These are phyloP conservation scores for Obelidium mucronatum DNA, from an alignment of 192 early-diverging fungal genomes.

Conservation along the genomic window DNA sequence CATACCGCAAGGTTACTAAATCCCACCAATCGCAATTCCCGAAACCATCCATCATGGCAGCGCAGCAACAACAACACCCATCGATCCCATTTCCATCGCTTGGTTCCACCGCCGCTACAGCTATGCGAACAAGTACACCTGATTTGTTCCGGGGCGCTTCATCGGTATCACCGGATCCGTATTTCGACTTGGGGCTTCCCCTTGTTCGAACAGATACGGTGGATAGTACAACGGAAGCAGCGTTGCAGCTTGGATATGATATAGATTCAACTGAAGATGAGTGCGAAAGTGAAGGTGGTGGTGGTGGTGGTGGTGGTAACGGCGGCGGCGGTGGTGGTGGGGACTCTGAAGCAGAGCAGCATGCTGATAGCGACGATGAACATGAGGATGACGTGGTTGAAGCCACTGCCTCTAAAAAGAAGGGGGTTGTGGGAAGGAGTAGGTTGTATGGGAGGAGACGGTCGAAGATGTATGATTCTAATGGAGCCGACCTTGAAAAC, in stretches of 20 bases:
- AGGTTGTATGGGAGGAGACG: background rate
- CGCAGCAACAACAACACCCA: background rate
- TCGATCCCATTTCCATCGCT: background rate
- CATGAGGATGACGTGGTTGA: background rate
- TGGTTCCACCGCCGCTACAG: background rate
- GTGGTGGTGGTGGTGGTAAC: background rate
- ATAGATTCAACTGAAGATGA: background rate
- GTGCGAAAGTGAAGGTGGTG: background rate
- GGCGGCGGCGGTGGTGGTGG: background rate
- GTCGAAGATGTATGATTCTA: background rate
- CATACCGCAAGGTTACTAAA: background rate
- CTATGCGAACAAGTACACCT: background rate
- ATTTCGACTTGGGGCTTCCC: slow-evolving; percentile 25
- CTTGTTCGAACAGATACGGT: slow-evolving; percentile 19
- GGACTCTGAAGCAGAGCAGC: background rate
- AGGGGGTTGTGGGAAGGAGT: background rate
- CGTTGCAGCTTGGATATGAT: slow-evolving; percentile 22
- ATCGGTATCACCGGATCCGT: background rate
- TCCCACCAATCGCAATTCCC: background rate
- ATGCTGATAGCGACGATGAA: background rate
- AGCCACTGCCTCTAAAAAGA: background rate
- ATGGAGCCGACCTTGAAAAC: too few species aligned
- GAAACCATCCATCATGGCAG: background rate
- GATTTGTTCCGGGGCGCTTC: background rate
- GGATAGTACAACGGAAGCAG: slow-evolving; percentile 32